Evolutionary conservation across 805 yeast species (phyloP).

Genomic region (Metschnikowia peoriensis): DNA sequence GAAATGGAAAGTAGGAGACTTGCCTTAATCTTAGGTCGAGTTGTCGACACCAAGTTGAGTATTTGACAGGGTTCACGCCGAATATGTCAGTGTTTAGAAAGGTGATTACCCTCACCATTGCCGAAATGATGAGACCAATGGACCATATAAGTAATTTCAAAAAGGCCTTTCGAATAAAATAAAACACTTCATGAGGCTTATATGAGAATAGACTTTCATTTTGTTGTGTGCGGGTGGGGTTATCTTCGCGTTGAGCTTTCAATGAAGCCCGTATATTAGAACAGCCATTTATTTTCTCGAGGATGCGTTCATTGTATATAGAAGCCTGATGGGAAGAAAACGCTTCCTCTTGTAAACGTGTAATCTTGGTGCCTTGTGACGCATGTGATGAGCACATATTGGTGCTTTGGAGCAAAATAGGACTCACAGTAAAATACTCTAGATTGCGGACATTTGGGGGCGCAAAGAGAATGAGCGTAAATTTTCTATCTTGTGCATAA

Average conservation of each 20-base stretch:
- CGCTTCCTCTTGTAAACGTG: neutral
- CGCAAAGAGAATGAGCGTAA: slow-evolving; percentile 44
- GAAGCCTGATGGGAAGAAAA: slow-evolving; percentile 8
- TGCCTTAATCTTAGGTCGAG: slow-evolving; percentile 76
- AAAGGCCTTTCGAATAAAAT: neutral
- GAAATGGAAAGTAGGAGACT: slow-evolving; percentile 74
- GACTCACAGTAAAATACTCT: slow-evolving; percentile 76
- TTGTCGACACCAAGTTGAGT: slow-evolving; percentile 72
- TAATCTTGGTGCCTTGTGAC: slow-evolving; percentile 5
- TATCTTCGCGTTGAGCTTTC: neutral
- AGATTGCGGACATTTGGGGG: slow-evolving; percentile 70
- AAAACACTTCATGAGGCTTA: neutral
- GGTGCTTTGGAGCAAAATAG: slow-evolving; percentile 62
- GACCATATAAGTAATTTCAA: slow-evolving; percentile 9
- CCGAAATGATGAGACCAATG: slow-evolving; percentile 14
- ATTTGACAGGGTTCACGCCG: slow-evolving; percentile 30
- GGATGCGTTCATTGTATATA: slow-evolving; percentile 27
- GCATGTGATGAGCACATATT: slow-evolving; percentile 8
- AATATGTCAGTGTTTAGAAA: slow-evolving; percentile 28
- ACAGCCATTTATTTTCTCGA: slow-evolving; percentile 35
- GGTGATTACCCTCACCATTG: slow-evolving; percentile 15
- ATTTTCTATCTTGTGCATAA: slow-evolving; percentile 1
- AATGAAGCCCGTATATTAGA: slow-evolving; percentile 12
- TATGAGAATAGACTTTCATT: neutral
- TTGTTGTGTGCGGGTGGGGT: neutral